Conservation (phyloP, 768 basidiomycete species). For the Astraeus odoratus region DNA sequence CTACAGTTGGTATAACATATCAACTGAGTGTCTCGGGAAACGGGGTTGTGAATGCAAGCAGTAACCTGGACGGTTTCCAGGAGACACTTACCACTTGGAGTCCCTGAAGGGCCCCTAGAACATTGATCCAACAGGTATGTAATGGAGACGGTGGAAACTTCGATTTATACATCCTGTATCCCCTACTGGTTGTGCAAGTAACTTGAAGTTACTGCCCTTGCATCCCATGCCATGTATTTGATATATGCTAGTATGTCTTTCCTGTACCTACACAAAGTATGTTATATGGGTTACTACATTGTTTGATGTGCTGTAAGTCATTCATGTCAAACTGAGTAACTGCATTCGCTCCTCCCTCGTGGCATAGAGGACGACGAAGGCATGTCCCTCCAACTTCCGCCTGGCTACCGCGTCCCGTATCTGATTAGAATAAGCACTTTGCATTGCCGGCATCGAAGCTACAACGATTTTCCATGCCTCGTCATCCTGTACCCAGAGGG, state of each 20-base stretch:
- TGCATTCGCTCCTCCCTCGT: slow-evolving; percentile 66
- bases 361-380: slow-evolving; percentile 56
- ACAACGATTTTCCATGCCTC: slow-evolving; percentile 63
- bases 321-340: slow-evolving; percentile 38
- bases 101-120: background rate
- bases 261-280: too few species aligned
- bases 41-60: slow-evolving; percentile 28
- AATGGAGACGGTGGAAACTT: too few species aligned
- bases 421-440: slow-evolving; percentile 57
- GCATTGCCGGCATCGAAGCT: slow-evolving; percentile 47
- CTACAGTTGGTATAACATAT: slow-evolving; percentile 37
- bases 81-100: slow-evolving; percentile 30
- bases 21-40: slow-evolving; percentile 32
- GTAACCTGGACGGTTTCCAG: slow-evolving; percentile 36
- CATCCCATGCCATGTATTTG: too few species aligned
- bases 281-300: background rate
- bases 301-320: background rate
- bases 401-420: slow-evolving; percentile 61
- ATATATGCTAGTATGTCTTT: too few species aligned
- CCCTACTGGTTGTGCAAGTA: too few species aligned
- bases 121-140: too few species aligned
- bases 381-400: slow-evolving; percentile 55
- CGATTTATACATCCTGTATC: too few species aligned
- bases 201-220: too few species aligned
- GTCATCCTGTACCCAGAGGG: slow-evolving; percentile 68